phyloP scores from a whole-genome alignment of 495 filamentous ascomycete species.

The Penicillium soppii region DNA sequence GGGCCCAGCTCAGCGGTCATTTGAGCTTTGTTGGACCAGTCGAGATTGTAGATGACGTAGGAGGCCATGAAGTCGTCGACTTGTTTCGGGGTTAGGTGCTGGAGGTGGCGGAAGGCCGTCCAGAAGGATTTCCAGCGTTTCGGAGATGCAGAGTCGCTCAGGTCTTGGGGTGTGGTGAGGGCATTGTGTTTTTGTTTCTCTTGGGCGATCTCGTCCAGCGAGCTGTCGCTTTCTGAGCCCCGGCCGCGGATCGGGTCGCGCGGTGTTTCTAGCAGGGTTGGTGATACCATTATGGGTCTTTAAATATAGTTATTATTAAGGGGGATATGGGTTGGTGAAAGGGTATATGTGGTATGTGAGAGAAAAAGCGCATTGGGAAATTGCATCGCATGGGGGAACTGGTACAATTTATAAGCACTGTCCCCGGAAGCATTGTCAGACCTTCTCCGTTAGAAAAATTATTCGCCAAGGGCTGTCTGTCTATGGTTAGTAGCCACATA shows the following conservation, averaged over 20 bases:
- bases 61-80: conserved; percentile 67
- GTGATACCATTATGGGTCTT: conserved; percentile 21
- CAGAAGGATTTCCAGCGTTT: conserved; percentile 56
- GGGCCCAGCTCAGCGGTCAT: conserved; percentile 58
- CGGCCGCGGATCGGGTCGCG: conserved; percentile 26
- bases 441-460: conserved; percentile 21
- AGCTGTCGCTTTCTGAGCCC: conserved; percentile 43
- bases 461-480: conserved; percentile 11
- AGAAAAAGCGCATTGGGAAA: background rate
- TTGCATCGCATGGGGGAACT: conserved; percentile 7
- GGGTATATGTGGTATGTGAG: background rate
- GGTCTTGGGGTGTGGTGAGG: conserved; percentile 25
- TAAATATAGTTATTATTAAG: conserved; percentile 3
- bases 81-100: conserved; percentile 55
- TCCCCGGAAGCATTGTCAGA: conserved; percentile 9
- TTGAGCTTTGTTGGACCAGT: conserved; percentile 59
- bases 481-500: conserved; percentile 18
- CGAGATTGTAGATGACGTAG: conserved; percentile 65
- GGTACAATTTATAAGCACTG: conserved; percentile 29
- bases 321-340: too few species aligned
- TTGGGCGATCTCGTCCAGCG: conserved; percentile 37
- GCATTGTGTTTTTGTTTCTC: conserved; percentile 36
- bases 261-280: conserved; percentile 19
- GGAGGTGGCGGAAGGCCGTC: conserved; percentile 55
- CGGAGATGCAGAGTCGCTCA: conserved; percentile 50